A percentile compares a stretch with the other conserved stretches of the same genome.
Conservation (phyloP, 2,329 filamentous ascomycete genomes). For the Botryotinia convoluta region DNA sequence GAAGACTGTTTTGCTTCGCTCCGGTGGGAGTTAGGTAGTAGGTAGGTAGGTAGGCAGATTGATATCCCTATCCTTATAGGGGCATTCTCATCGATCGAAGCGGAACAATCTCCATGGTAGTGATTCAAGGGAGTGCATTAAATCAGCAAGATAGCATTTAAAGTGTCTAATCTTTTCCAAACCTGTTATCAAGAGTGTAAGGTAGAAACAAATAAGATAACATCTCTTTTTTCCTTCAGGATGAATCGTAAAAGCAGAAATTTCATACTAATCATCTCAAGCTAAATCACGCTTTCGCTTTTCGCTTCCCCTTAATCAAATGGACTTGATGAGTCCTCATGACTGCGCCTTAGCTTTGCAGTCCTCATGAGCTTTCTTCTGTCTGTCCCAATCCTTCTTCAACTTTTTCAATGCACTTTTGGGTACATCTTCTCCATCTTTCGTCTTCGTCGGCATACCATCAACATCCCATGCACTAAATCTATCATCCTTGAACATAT, state of each 20-base stretch:
- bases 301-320: background rate
- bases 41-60: too few species aligned
- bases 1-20: too few species aligned
- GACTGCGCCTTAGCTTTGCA: constrained; percentile 38
- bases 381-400: constrained; percentile 84
- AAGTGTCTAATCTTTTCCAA: background rate
- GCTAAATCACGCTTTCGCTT: background rate
- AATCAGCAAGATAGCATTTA: background rate
- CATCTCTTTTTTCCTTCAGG: background rate
- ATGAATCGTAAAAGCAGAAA: background rate
- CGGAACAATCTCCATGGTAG: background rate
- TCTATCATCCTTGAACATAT: constrained; percentile 58
- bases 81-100: too few species aligned
- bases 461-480: constrained; percentile 81
- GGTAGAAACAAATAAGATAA: background rate
- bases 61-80: too few species aligned
- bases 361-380: constrained; percentile 80
- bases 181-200: background rate
- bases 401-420: constrained; percentile 81
- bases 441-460: constrained; percentile 74
- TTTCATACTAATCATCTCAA: background rate
- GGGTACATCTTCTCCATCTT: constrained; percentile 73
- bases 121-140: background rate
- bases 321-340: background rate
- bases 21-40: too few species aligned